Evolutionary conservation across 23 red algal species (phyloP).

Genomic region (Agarophyton chilense): DNA sequence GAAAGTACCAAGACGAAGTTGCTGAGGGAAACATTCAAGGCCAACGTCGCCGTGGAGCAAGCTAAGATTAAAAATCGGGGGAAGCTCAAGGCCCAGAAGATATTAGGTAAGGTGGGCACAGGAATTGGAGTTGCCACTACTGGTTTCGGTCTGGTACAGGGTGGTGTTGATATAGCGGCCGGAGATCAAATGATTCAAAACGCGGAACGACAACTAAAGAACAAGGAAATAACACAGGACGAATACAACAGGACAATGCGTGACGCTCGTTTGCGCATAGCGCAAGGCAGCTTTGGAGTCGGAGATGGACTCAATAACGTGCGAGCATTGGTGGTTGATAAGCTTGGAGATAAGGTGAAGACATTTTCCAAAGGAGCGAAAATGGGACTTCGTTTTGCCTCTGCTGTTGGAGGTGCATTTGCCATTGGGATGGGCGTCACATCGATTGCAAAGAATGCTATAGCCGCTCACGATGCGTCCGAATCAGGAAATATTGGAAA

Average conservation of each 20-base stretch:
- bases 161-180: conserved; percentile 24
- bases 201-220: not conserved
- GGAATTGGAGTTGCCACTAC: conserved; percentile 2
- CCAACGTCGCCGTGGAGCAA: too few relatives aligned
- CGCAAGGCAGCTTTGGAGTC: conserved; percentile 20
- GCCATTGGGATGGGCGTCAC: conserved; percentile 7
- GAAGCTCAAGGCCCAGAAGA: conserved; percentile 15
- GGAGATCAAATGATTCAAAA: conserved; percentile 34
- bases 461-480: not conserved
- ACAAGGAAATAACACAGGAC: not conserved
- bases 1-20: conserved; percentile 5
- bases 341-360: not conserved
- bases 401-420: not conserved
- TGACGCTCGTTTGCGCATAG: not conserved
- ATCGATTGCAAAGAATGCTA: conserved; percentile 1
- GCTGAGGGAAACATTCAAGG: not conserved
- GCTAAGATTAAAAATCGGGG: not conserved
- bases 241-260: conserved; percentile 6
- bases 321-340: not conserved
- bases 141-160: not conserved
- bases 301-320: conserved; percentile 26
- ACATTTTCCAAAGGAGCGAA: not conserved
- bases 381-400: not conserved
- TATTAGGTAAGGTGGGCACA: not conserved
- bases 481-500: not conserved